Percentiles rank a stretch among this genome's conserved stretches.
phyloP scores from a whole-genome alignment of 2,329 filamentous ascomycete species.

The Sporothrix globosa region DNA sequence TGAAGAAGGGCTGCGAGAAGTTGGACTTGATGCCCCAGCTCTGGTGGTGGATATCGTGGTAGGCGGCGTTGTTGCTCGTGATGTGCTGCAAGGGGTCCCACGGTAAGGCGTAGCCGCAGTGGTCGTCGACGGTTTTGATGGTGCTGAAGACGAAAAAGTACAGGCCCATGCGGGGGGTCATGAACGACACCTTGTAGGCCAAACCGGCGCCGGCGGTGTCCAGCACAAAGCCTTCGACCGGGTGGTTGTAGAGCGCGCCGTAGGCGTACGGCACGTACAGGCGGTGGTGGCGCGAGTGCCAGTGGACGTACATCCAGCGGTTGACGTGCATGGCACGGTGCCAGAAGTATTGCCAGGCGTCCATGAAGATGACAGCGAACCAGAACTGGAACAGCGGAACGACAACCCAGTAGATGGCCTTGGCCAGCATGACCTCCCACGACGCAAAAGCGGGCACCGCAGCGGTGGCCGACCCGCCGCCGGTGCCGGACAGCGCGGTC shows the following conservation, averaged over 20 bases:
- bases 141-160: conserved; percentile 87
- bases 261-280: conserved; percentile 98
- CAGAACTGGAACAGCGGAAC: conserved; percentile 79
- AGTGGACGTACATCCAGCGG: conserved; percentile 90
- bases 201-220: conserved; percentile 87
- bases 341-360: conserved; percentile 98
- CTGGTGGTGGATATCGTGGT: conserved; percentile 98
- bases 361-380: conserved; percentile 74
- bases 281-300: conserved; percentile 94
- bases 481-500: conserved; percentile 43
- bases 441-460: conserved; percentile 72
- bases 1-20: conserved; percentile 91
- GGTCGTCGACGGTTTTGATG: conserved; percentile 96
- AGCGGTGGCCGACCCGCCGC: conserved; percentile 48
- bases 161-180: conserved; percentile 86
- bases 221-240: conserved; percentile 88
- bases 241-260: conserved; percentile 95
- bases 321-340: conserved; percentile 98
- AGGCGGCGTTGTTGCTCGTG: conserved; percentile 92
- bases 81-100: conserved; percentile 92
- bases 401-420: conserved; percentile 75
- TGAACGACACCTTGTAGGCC: conserved; percentile 76
- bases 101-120: conserved; percentile 94
- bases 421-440: conserved; percentile 79
- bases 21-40: conserved; percentile 99